Base-by-base conservation (phyloP, 1,139 yeast genomes). In the Taphrina wiesneri region DNA sequence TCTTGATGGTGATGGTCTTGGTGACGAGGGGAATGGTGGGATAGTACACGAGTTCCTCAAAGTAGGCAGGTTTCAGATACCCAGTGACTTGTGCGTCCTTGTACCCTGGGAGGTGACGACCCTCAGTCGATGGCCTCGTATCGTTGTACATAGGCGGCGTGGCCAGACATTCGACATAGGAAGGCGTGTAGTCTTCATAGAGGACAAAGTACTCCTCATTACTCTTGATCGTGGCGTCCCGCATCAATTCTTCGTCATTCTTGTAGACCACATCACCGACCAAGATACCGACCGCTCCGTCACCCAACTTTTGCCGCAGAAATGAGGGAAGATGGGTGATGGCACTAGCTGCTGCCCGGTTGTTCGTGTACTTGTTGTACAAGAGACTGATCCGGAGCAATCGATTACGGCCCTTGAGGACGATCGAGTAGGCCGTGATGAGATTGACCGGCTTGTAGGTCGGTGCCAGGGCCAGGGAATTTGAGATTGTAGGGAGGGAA, bases 11-110 rank as follows among this genome's bases (percentile, higher is more conserved):
- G 30, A 60, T 60, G 26, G 64, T 51, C 51, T 60, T 60, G 57
- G 51, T 19, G 7, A 49, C 32, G 51, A 51, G 5, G 30, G 64
- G 64, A 9, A 60, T 51, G 46, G 43, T 43, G 41, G 64, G 56
- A 46, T 60, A 60, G 46, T 60, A 60, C 43, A 60, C 64, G 49
- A 49, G 54, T 39, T 60, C 64, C 26, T 60, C 57, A 25, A 60
- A 60, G 51, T 60, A 60, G 11, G 51, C 54, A 6, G 64, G 57
- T 19, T 17, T 36, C 21, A 52, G 39, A n/a, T 51, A 49, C 3
- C 39, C 41, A 6, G 36, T 34, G 15, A 52, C 64, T 3, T 28
- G n/a, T 11, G 56, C 30, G 26, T 60, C 64, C 2, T 51, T n/a
- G 25, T 60, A 60, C 9, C 43, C 51, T 19, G 64, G 64, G 41